These are phyloP conservation scores for Peronospora destructor DNA, from an alignment of 352 stramenopile genomes.

Conservation along the genomic window DNA sequence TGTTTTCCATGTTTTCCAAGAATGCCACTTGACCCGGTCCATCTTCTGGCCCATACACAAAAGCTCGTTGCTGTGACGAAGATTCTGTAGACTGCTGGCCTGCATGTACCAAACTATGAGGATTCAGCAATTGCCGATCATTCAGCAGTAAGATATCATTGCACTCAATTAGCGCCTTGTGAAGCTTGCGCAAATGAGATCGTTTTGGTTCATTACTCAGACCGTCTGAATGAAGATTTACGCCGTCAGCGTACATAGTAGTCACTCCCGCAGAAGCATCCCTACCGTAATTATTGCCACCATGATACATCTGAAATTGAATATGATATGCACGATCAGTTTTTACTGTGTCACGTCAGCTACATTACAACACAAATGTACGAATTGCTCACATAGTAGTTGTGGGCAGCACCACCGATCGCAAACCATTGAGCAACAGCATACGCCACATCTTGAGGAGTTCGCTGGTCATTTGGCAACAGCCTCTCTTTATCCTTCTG, in stretches of 20 bases:
- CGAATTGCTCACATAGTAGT: slow-evolving; percentile 55
- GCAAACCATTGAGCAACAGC: slow-evolving; percentile 62
- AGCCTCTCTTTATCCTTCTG: slow-evolving; percentile 26
- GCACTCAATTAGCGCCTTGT: slow-evolving; percentile 45
- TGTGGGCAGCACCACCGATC: slow-evolving; percentile 51
- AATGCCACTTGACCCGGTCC: slow-evolving; percentile 34
- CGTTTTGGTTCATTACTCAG: slow-evolving; percentile 69
- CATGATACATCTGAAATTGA: slow-evolving; percentile 58
- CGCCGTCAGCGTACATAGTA: slow-evolving; percentile 64
- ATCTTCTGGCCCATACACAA: slow-evolving; percentile 35
- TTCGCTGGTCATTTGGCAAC: slow-evolving; percentile 40
- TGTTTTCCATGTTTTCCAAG: slow-evolving; percentile 44
- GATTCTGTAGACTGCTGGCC: neutral
- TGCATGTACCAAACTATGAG: slow-evolving; percentile 18
- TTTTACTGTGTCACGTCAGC: slow-evolving; percentile 1
- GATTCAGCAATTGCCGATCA: slow-evolving; percentile 45
- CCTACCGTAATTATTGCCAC: slow-evolving; percentile 69
- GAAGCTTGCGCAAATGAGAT: slow-evolving; percentile 55
- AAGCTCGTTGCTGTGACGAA: slow-evolving; percentile 35
- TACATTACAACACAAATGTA: neutral
- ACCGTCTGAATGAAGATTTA: slow-evolving; percentile 58
- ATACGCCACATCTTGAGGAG: slow-evolving; percentile 50
- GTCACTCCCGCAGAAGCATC: slow-evolving; percentile 52
- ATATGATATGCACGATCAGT: neutral
- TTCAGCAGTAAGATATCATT: slow-evolving; percentile 46